These are phyloP conservation scores for Cystobasidium onofrii DNA, from an alignment of 768 basidiomycete genomes.

Conservation along the genomic window DNA sequence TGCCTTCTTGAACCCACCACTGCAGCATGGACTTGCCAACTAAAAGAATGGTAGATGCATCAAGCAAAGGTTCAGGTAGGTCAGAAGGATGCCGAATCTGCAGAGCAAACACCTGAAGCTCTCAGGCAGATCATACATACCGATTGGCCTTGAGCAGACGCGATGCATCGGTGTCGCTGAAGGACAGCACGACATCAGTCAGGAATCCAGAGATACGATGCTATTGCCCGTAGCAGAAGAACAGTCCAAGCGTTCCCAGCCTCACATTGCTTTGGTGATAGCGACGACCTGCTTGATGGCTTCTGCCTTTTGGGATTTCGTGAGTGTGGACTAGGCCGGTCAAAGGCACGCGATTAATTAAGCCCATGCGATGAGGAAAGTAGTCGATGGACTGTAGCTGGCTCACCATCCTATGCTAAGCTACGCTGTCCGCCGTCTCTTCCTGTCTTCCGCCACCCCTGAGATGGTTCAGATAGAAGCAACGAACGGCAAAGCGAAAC, in stretches of 20 bases:
- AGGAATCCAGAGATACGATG: background rate
- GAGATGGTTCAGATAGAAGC: too few relatives aligned
- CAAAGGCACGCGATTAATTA: too few relatives aligned
- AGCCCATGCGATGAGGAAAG: too few relatives aligned
- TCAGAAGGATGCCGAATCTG: too few relatives aligned
- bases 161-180: constrained; percentile 23
- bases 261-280: constrained; percentile 39
- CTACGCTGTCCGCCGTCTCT: too few relatives aligned
- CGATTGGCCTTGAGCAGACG: constrained; percentile 33
- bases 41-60: background rate
- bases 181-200: background rate
- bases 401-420: too few relatives aligned
- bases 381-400: too few relatives aligned
- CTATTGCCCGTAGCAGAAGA: background rate
- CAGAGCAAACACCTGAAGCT: background rate
- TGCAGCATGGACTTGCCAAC: constrained; percentile 27
- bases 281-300: constrained; percentile 37
- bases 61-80: too few relatives aligned
- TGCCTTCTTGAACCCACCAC: constrained; percentile 17
- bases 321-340: constrained; percentile 12
- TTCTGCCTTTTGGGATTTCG: constrained; percentile 37
- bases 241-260: background rate
- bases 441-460: too few relatives aligned
- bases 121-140: constrained; percentile 18
- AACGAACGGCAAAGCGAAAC: too few relatives aligned